Evolutionary conservation across 139 green algal species (phyloP).

Genomic region (Gonium pectorale): DNA sequence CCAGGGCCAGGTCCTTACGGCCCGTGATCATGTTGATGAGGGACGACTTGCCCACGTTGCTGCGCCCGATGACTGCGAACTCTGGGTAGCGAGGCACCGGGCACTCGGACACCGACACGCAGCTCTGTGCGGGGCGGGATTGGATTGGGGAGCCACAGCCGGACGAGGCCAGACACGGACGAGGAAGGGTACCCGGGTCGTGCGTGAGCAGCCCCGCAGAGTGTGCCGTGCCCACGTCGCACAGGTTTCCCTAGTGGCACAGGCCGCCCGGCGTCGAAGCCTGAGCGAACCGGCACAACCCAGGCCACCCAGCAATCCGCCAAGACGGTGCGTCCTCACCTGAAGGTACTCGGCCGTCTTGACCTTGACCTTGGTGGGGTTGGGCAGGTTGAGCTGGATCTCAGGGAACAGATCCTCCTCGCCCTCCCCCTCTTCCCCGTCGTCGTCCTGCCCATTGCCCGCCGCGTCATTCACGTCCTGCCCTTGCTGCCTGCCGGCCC

Average conservation of each 20-base stretch:
- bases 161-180: too few relatives aligned
- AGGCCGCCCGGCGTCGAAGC: too few relatives aligned
- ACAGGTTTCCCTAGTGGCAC: too few relatives aligned
- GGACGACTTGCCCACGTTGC: constrained; percentile 98
- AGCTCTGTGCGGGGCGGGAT: constrained; percentile 19
- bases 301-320: not conserved
- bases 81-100: constrained; percentile 80
- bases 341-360: constrained; percentile 77
- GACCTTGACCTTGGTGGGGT: constrained; percentile 50
- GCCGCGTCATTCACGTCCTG: too few relatives aligned
- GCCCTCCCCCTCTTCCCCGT: too few relatives aligned
- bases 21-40: constrained; percentile 96
- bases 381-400: constrained; percentile 51
- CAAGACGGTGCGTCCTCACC: constrained; percentile 51
- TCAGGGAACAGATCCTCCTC: constrained; percentile 33
- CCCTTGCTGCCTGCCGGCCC: too few relatives aligned
- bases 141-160: too few relatives aligned
- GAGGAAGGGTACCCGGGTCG: too few relatives aligned
- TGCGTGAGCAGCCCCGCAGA: too few relatives aligned
- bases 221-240: too few relatives aligned
- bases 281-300: constrained; percentile 8
- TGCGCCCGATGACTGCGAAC: constrained; percentile 96
- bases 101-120: constrained; percentile 72
- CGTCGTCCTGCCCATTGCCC: too few relatives aligned
- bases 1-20: constrained; percentile 80